Percentiles rank a stretch among this genome's conserved stretches.
phyloP scores from a whole-genome alignment of 805 yeast genomes.

The Saturnispora hagleri region DNA sequence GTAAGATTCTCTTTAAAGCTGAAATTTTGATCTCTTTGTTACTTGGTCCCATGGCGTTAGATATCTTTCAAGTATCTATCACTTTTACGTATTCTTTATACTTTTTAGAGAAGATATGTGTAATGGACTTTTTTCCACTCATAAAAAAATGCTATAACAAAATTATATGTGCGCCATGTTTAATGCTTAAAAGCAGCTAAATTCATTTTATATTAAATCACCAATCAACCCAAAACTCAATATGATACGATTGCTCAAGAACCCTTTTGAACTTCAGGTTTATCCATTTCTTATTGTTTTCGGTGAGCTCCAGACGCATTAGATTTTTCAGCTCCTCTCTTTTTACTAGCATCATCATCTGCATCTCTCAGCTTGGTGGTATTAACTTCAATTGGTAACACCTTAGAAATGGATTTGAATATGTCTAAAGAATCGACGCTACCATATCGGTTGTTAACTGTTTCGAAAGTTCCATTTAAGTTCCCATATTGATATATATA shows the following conservation, averaged over 20 bases:
- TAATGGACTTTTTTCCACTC: not conserved
- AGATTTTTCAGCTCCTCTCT: not conserved
- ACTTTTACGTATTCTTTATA: not conserved
- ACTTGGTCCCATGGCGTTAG: slow-evolving; percentile 43
- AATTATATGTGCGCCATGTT: not conserved
- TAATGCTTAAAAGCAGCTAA: not conserved
- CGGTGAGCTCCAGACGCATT: not conserved
- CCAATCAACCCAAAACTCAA: not conserved
- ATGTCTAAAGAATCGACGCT: slow-evolving; percentile 14
- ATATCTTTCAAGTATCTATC: slow-evolving; percentile 16
- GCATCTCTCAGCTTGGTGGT: not conserved
- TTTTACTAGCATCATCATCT: not conserved
- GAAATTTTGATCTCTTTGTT: slow-evolving; percentile 60
- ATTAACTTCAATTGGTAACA: not conserved
- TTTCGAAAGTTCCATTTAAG: slow-evolving; percentile 15
- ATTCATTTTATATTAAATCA: not conserved
- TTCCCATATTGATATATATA: slow-evolving; percentile 14
- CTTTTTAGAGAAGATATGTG: not conserved
- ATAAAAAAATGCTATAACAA: not conserved
- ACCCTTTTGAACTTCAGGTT: not conserved
- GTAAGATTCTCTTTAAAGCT: slow-evolving; percentile 59
- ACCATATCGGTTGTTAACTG: slow-evolving; percentile 15
- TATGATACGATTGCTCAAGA: not conserved
- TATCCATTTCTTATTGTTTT: not conserved
- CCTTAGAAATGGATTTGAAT: slow-evolving; percentile 1